Evolutionary conservation across 2,329 filamentous ascomycete genomes (phyloP).

Genomic region (Cercospora sesami): DNA sequence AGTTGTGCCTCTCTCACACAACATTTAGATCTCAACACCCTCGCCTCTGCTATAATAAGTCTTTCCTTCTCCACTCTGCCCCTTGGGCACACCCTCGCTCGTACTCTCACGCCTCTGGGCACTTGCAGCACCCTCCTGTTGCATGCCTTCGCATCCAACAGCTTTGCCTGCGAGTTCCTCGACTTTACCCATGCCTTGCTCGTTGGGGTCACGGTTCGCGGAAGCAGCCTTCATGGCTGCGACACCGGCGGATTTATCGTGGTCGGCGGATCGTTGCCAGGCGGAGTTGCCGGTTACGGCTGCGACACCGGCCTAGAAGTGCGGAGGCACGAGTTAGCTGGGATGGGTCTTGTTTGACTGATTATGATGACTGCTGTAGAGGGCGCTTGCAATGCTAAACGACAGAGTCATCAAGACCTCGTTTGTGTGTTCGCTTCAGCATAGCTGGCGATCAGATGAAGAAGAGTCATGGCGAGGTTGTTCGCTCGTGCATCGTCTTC

Average conservation of each 20-base stretch:
- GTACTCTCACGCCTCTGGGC: slow-evolving; percentile 18
- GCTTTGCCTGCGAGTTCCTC: slow-evolving; percentile 66
- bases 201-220: slow-evolving; percentile 55
- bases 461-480: not conserved
- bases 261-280: slow-evolving; percentile 64
- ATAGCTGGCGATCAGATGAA: not conserved
- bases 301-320: slow-evolving; percentile 58
- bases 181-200: slow-evolving; percentile 60
- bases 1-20: not conserved
- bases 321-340: slow-evolving; percentile 1
- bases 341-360: not conserved
- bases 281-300: slow-evolving; percentile 61
- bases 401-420: not conserved
- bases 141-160: slow-evolving; percentile 69
- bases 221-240: slow-evolving; percentile 63
- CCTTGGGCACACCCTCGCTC: slow-evolving; percentile 8
- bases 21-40: slow-evolving; percentile 9
- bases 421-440: not conserved
- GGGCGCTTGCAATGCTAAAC: not conserved
- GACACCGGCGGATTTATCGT: slow-evolving; percentile 63
- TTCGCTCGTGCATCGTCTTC: not conserved
- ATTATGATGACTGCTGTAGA: not conserved
- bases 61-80: slow-evolving; percentile 10
- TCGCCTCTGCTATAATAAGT: slow-evolving; percentile 12
- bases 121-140: slow-evolving; percentile 60